Base-by-base conservation (phyloP, 345 rosid species). In the Sonneratia caseolaris region DNA sequence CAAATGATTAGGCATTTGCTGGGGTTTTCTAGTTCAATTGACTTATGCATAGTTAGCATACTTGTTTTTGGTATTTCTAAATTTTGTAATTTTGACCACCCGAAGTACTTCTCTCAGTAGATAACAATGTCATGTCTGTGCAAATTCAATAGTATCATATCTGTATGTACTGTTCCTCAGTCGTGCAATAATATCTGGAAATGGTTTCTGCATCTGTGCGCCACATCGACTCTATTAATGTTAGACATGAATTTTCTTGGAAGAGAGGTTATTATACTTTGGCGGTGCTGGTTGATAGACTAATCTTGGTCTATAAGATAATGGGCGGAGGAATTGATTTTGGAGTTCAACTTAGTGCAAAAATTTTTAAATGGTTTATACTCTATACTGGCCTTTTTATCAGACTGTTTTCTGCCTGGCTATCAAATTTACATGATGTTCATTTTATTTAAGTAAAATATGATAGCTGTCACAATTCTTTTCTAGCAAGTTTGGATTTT, bases 1-100 rank as follows among this genome's bases (percentile, higher is more conserved):
- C 82, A 80, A 81, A 81, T 70, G 42, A 42, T 40, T 73, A 53
- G 51, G 32, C 36, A 19, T 48, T 21, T 53, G 43, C 37, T 40
- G 36, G 4, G 6, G 35, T 37, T 65, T 47, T 42, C 10, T 16
- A 32, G 37, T 35, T 53, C 32, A 45, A 13, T 62, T 4, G 59
- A 53, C 59, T 53, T 12, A 35, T 62, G 66, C 57, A n/a, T 27
- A 32, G 37, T 68, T 42, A 67, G 8, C 19, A 22, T 64, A 32
- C 66, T 72, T 3, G 68, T 40, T 42, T 27, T 59, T 68, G 40
- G 35, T 74, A 55, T 32, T 68, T 24, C 7, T 57, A n/a, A 12
- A 27, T 32, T 62, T 62, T 35, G 66, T 62, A 35, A 32, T 4
- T 12, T 62, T 62, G 38, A 62, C 66, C 27, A 35, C 38, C 66